A percentile compares a stretch with the other conserved stretches of the same genome.
Conservation (phyloP, 148 eudicot species). For the Silene uniflora region DNA sequence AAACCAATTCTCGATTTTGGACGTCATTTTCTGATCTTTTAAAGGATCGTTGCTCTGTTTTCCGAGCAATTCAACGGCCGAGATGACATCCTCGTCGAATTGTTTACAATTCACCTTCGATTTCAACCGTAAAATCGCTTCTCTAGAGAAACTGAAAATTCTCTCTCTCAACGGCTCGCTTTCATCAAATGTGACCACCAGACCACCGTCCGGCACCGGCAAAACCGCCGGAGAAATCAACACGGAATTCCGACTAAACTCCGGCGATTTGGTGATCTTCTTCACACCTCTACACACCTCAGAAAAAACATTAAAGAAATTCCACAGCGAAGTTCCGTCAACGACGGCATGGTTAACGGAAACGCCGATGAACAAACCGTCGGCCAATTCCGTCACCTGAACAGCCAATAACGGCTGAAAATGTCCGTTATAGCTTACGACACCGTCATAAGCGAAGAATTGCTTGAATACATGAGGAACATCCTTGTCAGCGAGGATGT, state of each 20-base stretch:
- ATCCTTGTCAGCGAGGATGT: conserved; percentile 36
- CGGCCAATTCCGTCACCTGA: conserved; percentile 65
- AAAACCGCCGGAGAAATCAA: conserved; percentile 52
- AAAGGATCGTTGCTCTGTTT: conserved; percentile 58
- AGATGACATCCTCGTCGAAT: conserved; percentile 13
- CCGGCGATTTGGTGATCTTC: conserved; percentile 36
- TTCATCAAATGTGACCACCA: conserved; percentile 47
- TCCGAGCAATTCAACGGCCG: conserved; percentile 44
- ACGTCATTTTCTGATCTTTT: conserved; percentile 23
- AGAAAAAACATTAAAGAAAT: conserved; percentile 70
- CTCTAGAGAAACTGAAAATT: conserved; percentile 62
- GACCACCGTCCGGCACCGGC: conserved; percentile 52
- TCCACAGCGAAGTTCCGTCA: conserved; percentile 85
- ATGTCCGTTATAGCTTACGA: conserved; percentile 71
- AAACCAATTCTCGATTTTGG: conserved; percentile 33
- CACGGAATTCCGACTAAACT: conserved; percentile 52
- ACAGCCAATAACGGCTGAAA: conserved; percentile 53
- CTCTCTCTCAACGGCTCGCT: conserved; percentile 64
- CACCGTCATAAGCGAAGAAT: conserved; percentile 48
- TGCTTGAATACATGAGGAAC: conserved; percentile 46
- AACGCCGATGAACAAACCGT: conserved; percentile 66
- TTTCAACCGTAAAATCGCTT: conserved; percentile 55
- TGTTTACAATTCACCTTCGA: conserved; percentile 40
- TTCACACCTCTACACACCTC: conserved; percentile 45
- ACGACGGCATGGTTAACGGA: conserved; percentile 70